Evolutionary conservation across 2,329 filamentous ascomycete species (phyloP).

Genomic region (Arthrobotrys sinensis): DNA sequence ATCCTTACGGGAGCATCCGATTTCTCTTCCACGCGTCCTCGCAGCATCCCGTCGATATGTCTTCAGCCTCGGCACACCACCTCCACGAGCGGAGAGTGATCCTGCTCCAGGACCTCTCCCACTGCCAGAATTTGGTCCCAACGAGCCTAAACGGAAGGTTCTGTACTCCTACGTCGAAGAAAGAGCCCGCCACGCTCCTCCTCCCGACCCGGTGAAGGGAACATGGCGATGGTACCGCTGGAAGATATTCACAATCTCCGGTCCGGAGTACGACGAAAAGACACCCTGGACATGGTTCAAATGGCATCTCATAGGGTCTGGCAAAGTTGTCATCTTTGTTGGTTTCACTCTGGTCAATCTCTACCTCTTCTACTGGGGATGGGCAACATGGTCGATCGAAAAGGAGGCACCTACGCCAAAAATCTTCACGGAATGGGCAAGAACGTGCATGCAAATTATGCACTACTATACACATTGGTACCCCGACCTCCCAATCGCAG

Average conservation of each 20-base stretch:
- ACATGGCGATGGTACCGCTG: conserved; percentile 48
- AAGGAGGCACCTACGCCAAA: conserved; percentile 41
- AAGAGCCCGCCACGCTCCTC: conserved; percentile 40
- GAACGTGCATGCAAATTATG: conserved; percentile 37
- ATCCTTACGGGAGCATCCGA: conserved; percentile 39
- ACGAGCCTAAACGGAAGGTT: conserved; percentile 48
- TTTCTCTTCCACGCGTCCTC: conserved; percentile 24
- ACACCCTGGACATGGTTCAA: conserved; percentile 52
- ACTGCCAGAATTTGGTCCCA: conserved; percentile 34
- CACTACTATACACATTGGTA: conserved; percentile 41
- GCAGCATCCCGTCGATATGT: conserved; percentile 22
- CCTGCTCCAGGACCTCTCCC: conserved; percentile 29
- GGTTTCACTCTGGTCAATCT: conserved; percentile 49
- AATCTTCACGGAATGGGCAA: conserved; percentile 45
- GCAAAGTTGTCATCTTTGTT: conserved; percentile 47
- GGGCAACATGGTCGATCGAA: conserved; percentile 44
- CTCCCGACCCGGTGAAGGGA: conserved; percentile 47
- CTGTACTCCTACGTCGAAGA: conserved; percentile 45
- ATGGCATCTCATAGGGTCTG: conserved; percentile 41
- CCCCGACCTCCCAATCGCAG: conserved; percentile 35
- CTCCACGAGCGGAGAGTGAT: conserved; percentile 12
- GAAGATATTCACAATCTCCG: conserved; percentile 45
- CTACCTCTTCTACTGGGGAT: conserved; percentile 41
- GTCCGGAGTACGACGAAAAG: conserved; percentile 45
- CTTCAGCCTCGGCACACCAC: conserved; percentile 31